Percentiles rank a stretch among this genome's conserved stretches.
These are phyloP conservation scores for Pyrenochaeta sp. DNA, from an alignment of 2,329 filamentous ascomycete genomes.

Conservation along the genomic window DNA sequence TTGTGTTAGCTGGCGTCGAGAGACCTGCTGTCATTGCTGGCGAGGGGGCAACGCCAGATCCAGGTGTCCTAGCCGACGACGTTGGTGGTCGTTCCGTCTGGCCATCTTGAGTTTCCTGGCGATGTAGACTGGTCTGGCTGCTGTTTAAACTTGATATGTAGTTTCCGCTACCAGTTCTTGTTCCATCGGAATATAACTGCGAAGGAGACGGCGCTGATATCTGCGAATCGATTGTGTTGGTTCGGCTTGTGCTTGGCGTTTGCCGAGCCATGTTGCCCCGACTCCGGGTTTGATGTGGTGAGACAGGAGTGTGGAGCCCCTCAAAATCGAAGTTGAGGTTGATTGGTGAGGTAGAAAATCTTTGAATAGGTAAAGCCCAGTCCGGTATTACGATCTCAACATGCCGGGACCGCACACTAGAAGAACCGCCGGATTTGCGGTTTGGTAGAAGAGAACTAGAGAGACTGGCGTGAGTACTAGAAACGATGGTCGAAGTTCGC, in stretches of 20 bases:
- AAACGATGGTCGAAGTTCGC: conserved; percentile 39
- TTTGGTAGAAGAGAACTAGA: conserved; percentile 34
- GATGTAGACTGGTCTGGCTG: conserved; percentile 56
- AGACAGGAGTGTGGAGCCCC: conserved; percentile 18
- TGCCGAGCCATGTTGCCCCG: conserved; percentile 52
- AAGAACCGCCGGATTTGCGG: conserved; percentile 41
- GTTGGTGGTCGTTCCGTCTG: conserved; percentile 44
- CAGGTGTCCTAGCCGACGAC: conserved; percentile 45
- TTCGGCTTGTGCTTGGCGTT: conserved; percentile 52
- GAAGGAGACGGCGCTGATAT: conserved; percentile 54
- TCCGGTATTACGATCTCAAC: conserved; percentile 58
- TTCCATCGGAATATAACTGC: conserved; percentile 47
- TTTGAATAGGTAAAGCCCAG: conserved; percentile 53
- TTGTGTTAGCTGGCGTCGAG: conserved; percentile 50
- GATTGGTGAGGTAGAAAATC: conserved; percentile 45
- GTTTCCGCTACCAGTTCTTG: conserved; percentile 43
- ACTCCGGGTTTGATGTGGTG: conserved; percentile 32
- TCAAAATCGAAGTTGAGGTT: conserved; percentile 31
- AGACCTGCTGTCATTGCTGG: conserved; percentile 48
- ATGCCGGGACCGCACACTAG: conserved; percentile 51
- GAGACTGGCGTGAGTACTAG: conserved; percentile 38
- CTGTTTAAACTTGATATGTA: conserved; percentile 53
- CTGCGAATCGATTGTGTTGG: conserved; percentile 57
- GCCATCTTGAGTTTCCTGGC: conserved; percentile 53
- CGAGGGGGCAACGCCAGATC: conserved; percentile 56